Percentiles rank a stretch among this genome's conserved stretches.
phyloP scores from a whole-genome alignment of 73 alveolate genomes.

The Blepharisma japonicum region DNA sequence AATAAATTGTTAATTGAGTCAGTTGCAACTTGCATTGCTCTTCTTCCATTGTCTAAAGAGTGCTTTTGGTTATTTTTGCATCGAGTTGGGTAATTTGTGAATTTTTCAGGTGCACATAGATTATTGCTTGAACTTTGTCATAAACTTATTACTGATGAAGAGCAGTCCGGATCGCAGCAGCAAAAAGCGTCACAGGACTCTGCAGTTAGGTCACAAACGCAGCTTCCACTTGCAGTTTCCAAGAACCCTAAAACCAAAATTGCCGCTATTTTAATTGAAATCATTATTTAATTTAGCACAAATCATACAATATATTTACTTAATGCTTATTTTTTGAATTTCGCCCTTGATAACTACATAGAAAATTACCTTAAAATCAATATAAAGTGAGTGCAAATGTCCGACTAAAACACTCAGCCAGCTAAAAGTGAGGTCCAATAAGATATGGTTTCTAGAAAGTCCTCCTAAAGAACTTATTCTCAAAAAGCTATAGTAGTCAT shows the following conservation, averaged over 20 bases:
- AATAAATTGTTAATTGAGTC: neutral
- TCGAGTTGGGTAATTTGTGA: neutral
- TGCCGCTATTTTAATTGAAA: too few relatives aligned
- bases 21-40: conserved; percentile 22
- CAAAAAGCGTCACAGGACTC: conserved; percentile 20
- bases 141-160: neutral
- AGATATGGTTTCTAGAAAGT: too few relatives aligned
- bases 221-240: neutral
- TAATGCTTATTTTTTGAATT: too few relatives aligned
- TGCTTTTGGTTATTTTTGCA: neutral
- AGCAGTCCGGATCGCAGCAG: conserved; percentile 1
- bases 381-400: too few relatives aligned
- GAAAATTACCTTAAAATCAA: too few relatives aligned
- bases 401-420: too few relatives aligned
- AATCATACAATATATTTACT: too few relatives aligned
- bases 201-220: conserved; percentile 3
- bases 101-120: neutral
- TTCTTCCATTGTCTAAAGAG: neutral
- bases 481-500: neutral
- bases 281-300: too few relatives aligned
- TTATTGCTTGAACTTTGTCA: neutral
- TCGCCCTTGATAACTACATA: too few relatives aligned
- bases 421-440: too few relatives aligned
- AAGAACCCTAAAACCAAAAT: too few relatives aligned
- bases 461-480: neutral